Evolutionary conservation across 2,329 filamentous ascomycete species (phyloP), one percentile per base, ranked within the genome.

Genomic region (Fusarium tuaranense): DNA sequence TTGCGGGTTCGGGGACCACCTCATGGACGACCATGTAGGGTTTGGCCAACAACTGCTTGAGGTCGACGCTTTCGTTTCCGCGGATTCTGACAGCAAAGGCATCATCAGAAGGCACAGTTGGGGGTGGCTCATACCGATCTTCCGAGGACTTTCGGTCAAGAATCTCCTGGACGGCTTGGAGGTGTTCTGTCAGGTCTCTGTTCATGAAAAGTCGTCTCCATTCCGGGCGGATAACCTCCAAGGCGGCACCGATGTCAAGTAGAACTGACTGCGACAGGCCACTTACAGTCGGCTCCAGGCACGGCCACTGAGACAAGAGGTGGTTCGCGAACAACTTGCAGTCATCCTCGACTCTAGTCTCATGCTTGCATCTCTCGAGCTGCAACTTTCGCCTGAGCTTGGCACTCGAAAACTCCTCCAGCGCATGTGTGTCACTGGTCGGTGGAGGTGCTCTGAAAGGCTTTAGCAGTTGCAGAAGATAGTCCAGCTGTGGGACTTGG

Each of bases 141-240:
- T 68, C 60, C 2, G 72, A 63, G 4, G 51, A 65, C 9, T 65
- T 72, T 13, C 57, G 70, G 30, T 79, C 67, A 30, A 78, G 67
- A n/a, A 78, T 64, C 9, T 34, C 16, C 44, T 78, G 77, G 1
- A 79, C 72, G 3, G 51, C 27, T 27, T 71, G 55, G 14, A 78
- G 41, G 18, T 78, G 74, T 10, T 70, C 68, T 8, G 70, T 63
- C 18, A 78, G 32, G 32, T 78, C 75, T 51, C 65, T 66, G 25
- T 78, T 78, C 65, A 70, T 73, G 32, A 67, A 78, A 7, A 78
- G 41, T 3, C 77, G 74, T 51, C 61, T 78, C 77, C 77, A 79
- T 67, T 79, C 78, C 14, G 78, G 68, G 4, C 78, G 70, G 13
- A 79, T 73, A 7, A 69, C 72, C 25, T 77, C 72, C 59, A 79